A percentile compares a stretch with the other conserved stretches of the same genome.
Conservation (phyloP, 345 rosid species). For the Populus ilicifolia region DNA sequence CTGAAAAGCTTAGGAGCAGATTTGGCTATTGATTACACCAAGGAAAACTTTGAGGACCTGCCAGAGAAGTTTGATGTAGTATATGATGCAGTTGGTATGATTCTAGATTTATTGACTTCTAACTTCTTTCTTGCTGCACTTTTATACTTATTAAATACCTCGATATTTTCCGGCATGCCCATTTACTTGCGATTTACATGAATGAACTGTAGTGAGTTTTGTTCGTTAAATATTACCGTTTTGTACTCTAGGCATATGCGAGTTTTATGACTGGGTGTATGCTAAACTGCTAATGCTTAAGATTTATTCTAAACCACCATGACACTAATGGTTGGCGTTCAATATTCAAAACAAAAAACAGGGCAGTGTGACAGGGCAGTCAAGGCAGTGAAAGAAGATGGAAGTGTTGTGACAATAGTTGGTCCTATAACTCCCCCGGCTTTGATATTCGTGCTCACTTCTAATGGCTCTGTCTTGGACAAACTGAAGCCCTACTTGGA, state of each 20-base stretch:
- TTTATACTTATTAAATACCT: neutral
- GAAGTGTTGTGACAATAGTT: slow-evolving; percentile 11
- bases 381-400: slow-evolving; percentile 22
- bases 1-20: slow-evolving; percentile 23
- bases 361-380: slow-evolving; percentile 9
- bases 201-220: neutral
- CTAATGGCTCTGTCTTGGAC: slow-evolving; percentile 13
- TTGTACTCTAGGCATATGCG: too few relatives aligned
- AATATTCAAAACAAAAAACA: neutral
- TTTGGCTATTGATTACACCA: slow-evolving; percentile 18
- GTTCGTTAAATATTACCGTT: too few relatives aligned
- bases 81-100: slow-evolving; percentile 20
- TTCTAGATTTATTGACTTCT: neutral
- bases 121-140: too few relatives aligned
- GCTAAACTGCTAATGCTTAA: too few relatives aligned
- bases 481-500: slow-evolving; percentile 18
- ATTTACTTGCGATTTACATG: neutral
- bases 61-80: slow-evolving; percentile 21
- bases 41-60: slow-evolving; percentile 14
- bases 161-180: neutral
- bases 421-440: slow-evolving; percentile 16
- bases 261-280: too few relatives aligned
- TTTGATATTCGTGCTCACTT: neutral
- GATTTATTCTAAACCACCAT: too few relatives aligned
- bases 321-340: neutral